phyloP scores from a whole-genome alignment of 495 filamentous ascomycete species.

The Apiosordaria backusii region DNA sequence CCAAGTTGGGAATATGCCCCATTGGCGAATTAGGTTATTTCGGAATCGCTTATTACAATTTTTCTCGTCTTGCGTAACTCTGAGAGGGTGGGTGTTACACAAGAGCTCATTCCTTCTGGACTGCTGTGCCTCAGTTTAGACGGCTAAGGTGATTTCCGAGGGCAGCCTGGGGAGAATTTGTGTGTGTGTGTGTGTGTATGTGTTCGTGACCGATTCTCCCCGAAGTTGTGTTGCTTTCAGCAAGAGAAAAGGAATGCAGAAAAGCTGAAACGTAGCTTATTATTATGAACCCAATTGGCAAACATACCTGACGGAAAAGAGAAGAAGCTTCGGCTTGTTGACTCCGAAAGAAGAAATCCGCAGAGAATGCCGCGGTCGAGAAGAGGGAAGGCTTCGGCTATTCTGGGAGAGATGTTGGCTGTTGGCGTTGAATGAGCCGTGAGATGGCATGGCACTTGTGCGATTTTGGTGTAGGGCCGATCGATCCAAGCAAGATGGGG shows the following conservation, averaged over 20 bases:
- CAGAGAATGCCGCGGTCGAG: background rate
- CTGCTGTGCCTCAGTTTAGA: background rate
- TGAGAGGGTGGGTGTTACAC: background rate
- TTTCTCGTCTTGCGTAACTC: background rate
- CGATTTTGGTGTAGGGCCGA: background rate
- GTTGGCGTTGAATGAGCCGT: no score
- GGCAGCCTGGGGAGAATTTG: background rate
- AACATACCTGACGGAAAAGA: background rate
- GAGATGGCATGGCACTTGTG: background rate
- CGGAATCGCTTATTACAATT: background rate
- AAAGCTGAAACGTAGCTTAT: background rate
- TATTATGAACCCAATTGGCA: background rate
- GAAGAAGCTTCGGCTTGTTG: background rate
- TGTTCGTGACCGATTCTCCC: background rate
- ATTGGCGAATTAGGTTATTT: background rate
- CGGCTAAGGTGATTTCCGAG: background rate
- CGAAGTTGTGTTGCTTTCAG: background rate
- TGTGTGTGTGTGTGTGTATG: no score
- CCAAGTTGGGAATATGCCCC: background rate
- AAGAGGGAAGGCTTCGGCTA: background rate
- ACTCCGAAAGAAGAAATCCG: background rate
- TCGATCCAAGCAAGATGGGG: background rate
- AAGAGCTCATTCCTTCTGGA: background rate
- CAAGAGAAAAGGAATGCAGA: no score
- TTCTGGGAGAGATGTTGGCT: background rate